Evolutionary conservation across 108 stramenopile genomes (phyloP).

Genomic region (Mayamaea pseudoterrestris): DNA sequence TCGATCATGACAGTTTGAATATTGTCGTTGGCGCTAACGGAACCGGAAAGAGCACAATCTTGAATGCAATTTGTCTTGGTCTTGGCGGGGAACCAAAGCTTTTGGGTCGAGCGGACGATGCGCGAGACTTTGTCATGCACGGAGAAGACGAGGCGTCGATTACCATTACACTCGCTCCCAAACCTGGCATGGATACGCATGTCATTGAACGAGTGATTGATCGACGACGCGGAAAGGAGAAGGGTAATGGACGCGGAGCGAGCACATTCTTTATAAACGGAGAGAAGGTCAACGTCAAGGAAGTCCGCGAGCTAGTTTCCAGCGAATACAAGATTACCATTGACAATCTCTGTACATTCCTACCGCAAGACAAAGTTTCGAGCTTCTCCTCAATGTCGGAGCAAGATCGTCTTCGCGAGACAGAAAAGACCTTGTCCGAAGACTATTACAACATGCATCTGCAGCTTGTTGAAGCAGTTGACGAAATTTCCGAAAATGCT

Average conservation of each 20-base stretch:
- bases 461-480: conserved; percentile 60
- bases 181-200: conserved; percentile 10
- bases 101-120: conserved; percentile 82
- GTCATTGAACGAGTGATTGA: conserved; percentile 29
- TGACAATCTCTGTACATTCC: conserved; percentile 91
- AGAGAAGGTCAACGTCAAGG: conserved; percentile 21
- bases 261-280: conserved; percentile 43
- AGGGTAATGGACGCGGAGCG: conserved; percentile 16
- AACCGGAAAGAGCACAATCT: conserved; percentile 88
- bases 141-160: conserved; percentile 63
- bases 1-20: conserved; percentile 64
- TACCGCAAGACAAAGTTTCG: conserved; percentile 93
- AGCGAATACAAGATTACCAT: conserved; percentile 65
- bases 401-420: conserved; percentile 68
- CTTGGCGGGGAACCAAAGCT: conserved; percentile 75
- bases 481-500: conserved; percentile 26
- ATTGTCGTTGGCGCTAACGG: conserved; percentile 91
- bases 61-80: conserved; percentile 91
- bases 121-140: conserved; percentile 78
- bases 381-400: conserved; percentile 76
- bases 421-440: conserved; percentile 62
- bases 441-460: conserved; percentile 57
- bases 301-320: conserved; percentile 47
- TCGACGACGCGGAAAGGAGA: conserved; percentile 26
- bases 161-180: conserved; percentile 69